These are phyloP conservation scores for Agaricus subrufescens DNA, from an alignment of 768 basidiomycete species.

Conservation along the genomic window DNA sequence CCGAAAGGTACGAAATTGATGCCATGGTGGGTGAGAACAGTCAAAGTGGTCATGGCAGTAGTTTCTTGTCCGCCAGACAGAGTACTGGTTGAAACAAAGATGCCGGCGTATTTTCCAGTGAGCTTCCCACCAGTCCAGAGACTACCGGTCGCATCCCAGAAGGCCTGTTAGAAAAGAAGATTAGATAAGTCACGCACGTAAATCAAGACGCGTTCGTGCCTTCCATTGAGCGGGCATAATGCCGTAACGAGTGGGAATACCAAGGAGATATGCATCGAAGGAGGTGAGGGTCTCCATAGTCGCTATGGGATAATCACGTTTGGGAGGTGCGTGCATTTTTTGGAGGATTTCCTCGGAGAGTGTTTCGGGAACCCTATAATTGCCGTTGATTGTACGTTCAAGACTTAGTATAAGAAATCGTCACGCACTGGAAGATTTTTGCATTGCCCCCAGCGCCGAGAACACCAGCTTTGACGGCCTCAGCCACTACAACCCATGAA, in stretches of 20 bases:
- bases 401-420: not conserved
- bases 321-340: conserved; percentile 68
- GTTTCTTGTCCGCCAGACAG: conserved; percentile 70
- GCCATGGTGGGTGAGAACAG: conserved; percentile 62
- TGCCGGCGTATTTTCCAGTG: conserved; percentile 62
- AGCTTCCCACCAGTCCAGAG: conserved; percentile 56
- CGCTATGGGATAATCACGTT: conserved; percentile 69
- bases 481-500: conserved; percentile 48
- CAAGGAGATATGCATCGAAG: conserved; percentile 74
- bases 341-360: conserved; percentile 61
- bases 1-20: conserved; percentile 35
- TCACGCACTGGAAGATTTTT: conserved; percentile 50
- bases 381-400: not conserved
- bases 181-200: not conserved
- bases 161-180: conserved; percentile 34
- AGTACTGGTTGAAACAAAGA: conserved; percentile 64
- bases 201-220: conserved; percentile 25
- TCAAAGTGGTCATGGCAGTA: conserved; percentile 41
- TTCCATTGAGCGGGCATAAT: conserved; percentile 79
- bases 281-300: conserved; percentile 43
- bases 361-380: conserved; percentile 69
- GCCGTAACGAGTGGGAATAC: conserved; percentile 79
- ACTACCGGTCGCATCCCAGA: conserved; percentile 75
- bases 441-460: conserved; percentile 43
- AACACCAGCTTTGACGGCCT: conserved; percentile 45